Base-by-base conservation (phyloP, 306 rosid genomes). In the Fragaria vesca region DNA sequence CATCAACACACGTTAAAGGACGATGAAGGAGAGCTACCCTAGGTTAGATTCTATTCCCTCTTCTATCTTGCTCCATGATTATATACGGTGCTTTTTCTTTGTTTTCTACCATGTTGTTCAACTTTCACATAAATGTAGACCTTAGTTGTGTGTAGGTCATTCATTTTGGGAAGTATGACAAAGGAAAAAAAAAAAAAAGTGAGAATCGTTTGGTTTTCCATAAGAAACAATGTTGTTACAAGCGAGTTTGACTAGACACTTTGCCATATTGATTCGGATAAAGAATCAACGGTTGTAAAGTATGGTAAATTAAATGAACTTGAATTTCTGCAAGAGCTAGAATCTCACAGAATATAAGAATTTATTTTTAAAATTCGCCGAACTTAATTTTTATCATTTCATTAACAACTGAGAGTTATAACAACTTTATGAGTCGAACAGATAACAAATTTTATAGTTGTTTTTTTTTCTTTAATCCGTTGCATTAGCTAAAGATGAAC, bases 31-130 rank as follows among this genome's bases (percentile, higher is more conserved):
- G 70, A 34, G 45, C 8, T 18, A n/a, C 32, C 30, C 16, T 20
- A 57, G 54, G 45, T 74, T 67, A 40, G 54, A 61, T 74, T 60
- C 46, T 18, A 61, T 61, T 74, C 43, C 47, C 58, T 60, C 42
- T 8, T 66, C 20, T 48, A 48, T 15, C 71, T 58, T 24, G 69
- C 42, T 55, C 50, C 54, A 40, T 32, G 20, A 26, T n/a, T 6
- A 42, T 42, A 42, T 10, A 2, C 7, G 11, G 68, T 24, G 69
- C 55, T 38, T 58, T 69, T 40, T 45, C 24, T 61, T 28, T 51
- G 30, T 61, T 61, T 16, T 68, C 50, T 24, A 40, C 67, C 52
- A 12, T 43, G 28, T 1, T 24, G 42, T 36, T 60, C 57, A 42
- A 60, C 45, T 74, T 42, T 16, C 57, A 43, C n/a, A 45, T 61